Evolutionary conservation across 2,329 filamentous ascomycete species (phyloP).

Genomic region (Plectosphaerella cucumerina): DNA sequence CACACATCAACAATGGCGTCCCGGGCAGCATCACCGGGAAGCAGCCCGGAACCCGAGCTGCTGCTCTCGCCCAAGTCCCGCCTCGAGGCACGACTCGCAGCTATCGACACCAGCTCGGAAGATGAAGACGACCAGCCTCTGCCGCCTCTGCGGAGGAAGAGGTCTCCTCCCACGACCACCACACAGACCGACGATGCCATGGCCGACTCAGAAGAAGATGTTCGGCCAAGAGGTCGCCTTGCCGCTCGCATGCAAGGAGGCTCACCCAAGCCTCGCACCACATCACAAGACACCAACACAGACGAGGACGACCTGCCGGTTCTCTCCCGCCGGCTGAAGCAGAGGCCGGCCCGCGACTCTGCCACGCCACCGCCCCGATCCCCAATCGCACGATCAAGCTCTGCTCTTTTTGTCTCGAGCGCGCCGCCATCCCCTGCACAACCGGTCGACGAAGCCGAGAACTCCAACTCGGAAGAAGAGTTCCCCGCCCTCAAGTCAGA

Average conservation of each 20-base stretch:
- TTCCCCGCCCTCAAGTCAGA: constrained; percentile 45
- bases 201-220: constrained; percentile 20
- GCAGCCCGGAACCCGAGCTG: constrained; percentile 33
- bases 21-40: constrained; percentile 40
- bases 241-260: constrained; percentile 57
- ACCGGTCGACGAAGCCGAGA: constrained; percentile 20
- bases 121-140: constrained; percentile 24
- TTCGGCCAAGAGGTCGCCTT: constrained; percentile 58
- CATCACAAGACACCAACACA: constrained; percentile 22
- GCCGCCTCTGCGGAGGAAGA: constrained; percentile 4
- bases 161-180: not conserved
- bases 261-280: constrained; percentile 21
- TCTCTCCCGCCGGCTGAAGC: constrained; percentile 34
- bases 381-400: constrained; percentile 21
- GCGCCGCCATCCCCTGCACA: constrained; percentile 23
- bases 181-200: not conserved
- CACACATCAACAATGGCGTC: constrained; percentile 38
- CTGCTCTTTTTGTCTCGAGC: constrained; percentile 52
- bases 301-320: constrained; percentile 29
- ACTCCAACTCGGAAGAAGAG: constrained; percentile 41
- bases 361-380: constrained; percentile 26
- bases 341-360: constrained; percentile 28
- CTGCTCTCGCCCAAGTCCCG: constrained; percentile 52
- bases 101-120: constrained; percentile 46
- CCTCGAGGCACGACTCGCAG: constrained; percentile 48